Conservation (phyloP, 2,329 filamentous ascomycete species). For the Aspergillus phoenicis region DNA sequence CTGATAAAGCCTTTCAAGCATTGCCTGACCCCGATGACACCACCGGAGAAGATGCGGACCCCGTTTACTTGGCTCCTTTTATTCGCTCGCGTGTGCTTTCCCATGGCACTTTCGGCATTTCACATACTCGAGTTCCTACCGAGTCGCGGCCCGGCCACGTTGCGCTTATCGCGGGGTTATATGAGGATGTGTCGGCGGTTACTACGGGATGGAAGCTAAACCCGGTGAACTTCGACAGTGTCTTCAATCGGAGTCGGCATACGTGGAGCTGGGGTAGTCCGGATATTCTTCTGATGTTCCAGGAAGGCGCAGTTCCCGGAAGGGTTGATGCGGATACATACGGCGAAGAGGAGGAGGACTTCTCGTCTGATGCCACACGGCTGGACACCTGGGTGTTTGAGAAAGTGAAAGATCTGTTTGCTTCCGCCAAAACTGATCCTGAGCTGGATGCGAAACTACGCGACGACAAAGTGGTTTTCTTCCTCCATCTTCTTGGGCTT, state of each 20-base stretch:
- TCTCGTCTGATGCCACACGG: slow-evolving; percentile 75
- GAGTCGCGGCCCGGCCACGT: slow-evolving; percentile 97
- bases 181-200: slow-evolving; percentile 96
- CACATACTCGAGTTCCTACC: slow-evolving; percentile 93
- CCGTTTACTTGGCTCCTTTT: slow-evolving; percentile 84
- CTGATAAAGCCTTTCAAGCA: slow-evolving; percentile 95
- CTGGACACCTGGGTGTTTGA: slow-evolving; percentile 97
- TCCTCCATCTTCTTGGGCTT: slow-evolving; percentile 87
- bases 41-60: slow-evolving; percentile 40
- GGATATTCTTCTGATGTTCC: slow-evolving; percentile 96
- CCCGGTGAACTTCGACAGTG: slow-evolving; percentile 96
- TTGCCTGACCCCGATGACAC: slow-evolving; percentile 71
- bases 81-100: slow-evolving; percentile 84
- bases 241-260: slow-evolving; percentile 94
- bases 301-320: slow-evolving; percentile 84
- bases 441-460: slow-evolving; percentile 72
- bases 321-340: slow-evolving; percentile 87
- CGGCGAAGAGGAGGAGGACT: slow-evolving; percentile 83
- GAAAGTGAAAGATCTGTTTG: slow-evolving; percentile 83
- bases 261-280: slow-evolving; percentile 99
- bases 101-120: slow-evolving; percentile 94
- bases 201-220: slow-evolving; percentile 98
- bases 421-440: slow-evolving; percentile 73
- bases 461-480: slow-evolving; percentile 89
- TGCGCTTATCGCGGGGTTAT: slow-evolving; percentile 91